Percentiles rank a stretch among this genome's conserved stretches.
These are phyloP conservation scores for Penicillium griseofulvum DNA, from an alignment of 2,329 filamentous ascomycete species.

Conservation along the genomic window DNA sequence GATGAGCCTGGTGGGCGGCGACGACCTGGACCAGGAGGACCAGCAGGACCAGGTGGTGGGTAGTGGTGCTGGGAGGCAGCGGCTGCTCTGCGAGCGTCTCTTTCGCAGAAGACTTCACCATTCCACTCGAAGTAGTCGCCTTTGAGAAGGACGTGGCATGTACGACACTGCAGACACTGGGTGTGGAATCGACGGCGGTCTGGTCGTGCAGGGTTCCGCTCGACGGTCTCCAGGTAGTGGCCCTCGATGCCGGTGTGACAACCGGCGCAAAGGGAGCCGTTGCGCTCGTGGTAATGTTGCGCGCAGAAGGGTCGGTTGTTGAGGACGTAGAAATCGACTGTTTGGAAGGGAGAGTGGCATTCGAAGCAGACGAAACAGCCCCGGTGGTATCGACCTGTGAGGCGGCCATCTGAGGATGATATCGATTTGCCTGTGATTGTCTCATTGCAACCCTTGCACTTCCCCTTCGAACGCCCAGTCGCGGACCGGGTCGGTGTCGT, in stretches of 20 bases:
- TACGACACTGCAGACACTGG: conserved; percentile 76
- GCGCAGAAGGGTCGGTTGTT: conserved; percentile 86
- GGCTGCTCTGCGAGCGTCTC: conserved; percentile 68
- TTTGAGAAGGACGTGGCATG: conserved; percentile 68
- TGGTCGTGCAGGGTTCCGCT: conserved; percentile 31
- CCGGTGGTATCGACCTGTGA: conserved; percentile 93
- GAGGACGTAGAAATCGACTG: conserved; percentile 88
- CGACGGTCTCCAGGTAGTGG: conserved; percentile 82
- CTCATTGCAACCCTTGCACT: conserved; percentile 77
- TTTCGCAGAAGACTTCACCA: conserved; percentile 78
- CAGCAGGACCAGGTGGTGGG: conserved; percentile 21
- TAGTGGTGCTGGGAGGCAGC: conserved; percentile 17
- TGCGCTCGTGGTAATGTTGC: conserved; percentile 87
- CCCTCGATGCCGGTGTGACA: conserved; percentile 90
- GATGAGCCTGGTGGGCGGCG: conserved; percentile 37
- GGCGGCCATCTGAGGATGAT: conserved; percentile 84
- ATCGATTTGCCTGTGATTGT: conserved; percentile 87
- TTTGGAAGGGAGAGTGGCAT: conserved; percentile 76
- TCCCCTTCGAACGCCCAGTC: conserved; percentile 58
- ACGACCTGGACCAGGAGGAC: conserved; percentile 33
- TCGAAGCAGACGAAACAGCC: conserved; percentile 88
- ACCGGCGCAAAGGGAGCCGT: conserved; percentile 76
- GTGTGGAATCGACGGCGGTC: conserved; percentile 75
- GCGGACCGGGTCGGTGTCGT: conserved; percentile 41
- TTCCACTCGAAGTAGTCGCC: conserved; percentile 91